Conservation (phyloP, 345 rosid species). For the Sapria himalayana region DNA sequence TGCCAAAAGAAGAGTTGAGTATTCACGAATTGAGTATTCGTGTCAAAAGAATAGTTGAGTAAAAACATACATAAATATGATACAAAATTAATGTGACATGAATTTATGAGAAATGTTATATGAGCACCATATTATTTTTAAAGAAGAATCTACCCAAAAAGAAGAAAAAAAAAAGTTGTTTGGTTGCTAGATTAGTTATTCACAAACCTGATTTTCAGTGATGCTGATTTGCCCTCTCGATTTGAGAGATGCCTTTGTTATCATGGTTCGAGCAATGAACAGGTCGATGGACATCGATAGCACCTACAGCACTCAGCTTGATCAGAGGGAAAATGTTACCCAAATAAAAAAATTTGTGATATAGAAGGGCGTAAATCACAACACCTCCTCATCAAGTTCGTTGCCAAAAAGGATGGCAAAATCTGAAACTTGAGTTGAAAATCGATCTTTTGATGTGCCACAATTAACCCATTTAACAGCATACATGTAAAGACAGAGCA, state of each 20-base stretch:
- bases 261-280: slow-evolving; percentile 96
- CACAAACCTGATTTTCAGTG: slow-evolving; percentile 61
- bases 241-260: slow-evolving; percentile 88
- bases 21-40: too few species aligned
- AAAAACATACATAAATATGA: too few species aligned
- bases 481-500: slow-evolving; percentile 54
- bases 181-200: slow-evolving; percentile 4
- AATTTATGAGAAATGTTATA: slow-evolving; percentile 4
- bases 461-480: slow-evolving; percentile 40
- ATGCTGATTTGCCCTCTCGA: slow-evolving; percentile 49
- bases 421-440: slow-evolving; percentile 63
- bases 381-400: slow-evolving; percentile 99
- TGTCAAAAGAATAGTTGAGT: too few species aligned
- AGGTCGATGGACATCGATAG: slow-evolving; percentile 99
- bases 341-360: too few species aligned
- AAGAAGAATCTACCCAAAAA: slow-evolving; percentile 1
- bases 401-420: slow-evolving; percentile 89
- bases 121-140: slow-evolving; percentile 1
- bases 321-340: too few species aligned
- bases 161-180: background rate
- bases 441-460: slow-evolving; percentile 71
- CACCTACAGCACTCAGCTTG: too few species aligned
- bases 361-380: slow-evolving; percentile 4
- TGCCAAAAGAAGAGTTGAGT: too few species aligned
- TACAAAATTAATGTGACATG: too few species aligned